Conservation (phyloP, 2,329 filamentous ascomycete genomes). For the Sporothrix dimorphospora region DNA sequence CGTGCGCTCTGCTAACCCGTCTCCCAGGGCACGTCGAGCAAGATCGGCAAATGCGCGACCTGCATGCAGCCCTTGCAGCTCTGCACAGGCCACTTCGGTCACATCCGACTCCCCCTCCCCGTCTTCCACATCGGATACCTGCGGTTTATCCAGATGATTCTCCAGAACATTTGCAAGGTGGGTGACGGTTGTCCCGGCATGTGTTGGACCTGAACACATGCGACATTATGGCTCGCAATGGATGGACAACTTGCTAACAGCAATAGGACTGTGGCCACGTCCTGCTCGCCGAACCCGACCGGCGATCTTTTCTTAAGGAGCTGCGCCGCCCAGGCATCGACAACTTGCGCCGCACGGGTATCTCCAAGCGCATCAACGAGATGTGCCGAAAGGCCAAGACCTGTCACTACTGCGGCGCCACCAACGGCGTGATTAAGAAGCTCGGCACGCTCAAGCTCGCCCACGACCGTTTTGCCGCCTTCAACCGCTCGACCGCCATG, state of each 20-base stretch:
- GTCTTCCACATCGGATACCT: constrained; percentile 97
- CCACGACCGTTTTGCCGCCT: constrained; percentile 89
- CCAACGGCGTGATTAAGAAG: constrained; percentile 93
- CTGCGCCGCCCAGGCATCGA: constrained; percentile 82
- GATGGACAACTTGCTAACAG: constrained; percentile 38
- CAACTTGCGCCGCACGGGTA: constrained; percentile 78
- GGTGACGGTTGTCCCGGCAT: constrained; percentile 22
- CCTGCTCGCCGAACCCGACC: constrained; percentile 78
- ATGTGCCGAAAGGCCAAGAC: constrained; percentile 84
- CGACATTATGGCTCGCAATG: not conserved
- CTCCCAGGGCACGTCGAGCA: constrained; percentile 76
- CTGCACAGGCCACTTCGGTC: constrained; percentile 94
- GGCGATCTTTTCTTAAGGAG: constrained; percentile 75
- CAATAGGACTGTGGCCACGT: constrained; percentile 74
- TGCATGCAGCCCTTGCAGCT: constrained; percentile 79
- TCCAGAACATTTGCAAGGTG: constrained; percentile 93
- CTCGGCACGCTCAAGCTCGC: constrained; percentile 89
- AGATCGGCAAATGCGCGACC: constrained; percentile 76
- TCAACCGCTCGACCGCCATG: constrained; percentile 82
- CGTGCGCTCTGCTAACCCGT: constrained; percentile 22
- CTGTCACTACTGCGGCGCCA: constrained; percentile 77
- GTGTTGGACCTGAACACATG: too few relatives aligned
- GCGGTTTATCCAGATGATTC: constrained; percentile 85
- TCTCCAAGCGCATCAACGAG: constrained; percentile 86
- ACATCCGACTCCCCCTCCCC: constrained; percentile 86